phyloP scores from a whole-genome alignment of 208 protist species.

The Wallacemonas sp. region DNA sequence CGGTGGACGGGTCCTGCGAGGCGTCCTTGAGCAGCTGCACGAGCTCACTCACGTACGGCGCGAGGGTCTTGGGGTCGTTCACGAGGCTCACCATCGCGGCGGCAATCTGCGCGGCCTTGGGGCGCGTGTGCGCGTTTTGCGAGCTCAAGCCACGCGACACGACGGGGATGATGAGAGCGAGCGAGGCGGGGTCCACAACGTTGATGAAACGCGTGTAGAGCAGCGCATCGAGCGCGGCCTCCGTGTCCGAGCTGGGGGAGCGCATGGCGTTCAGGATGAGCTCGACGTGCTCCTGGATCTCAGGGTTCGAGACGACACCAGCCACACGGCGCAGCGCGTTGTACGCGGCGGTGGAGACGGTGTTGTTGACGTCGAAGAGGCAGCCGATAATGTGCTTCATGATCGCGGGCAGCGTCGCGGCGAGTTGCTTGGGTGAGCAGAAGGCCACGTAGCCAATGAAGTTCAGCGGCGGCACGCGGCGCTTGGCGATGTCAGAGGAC shows the following conservation, averaged over 20 bases:
- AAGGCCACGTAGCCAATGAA: slow-evolving; percentile 93
- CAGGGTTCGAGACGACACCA: slow-evolving; percentile 88
- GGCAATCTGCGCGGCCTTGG: slow-evolving; percentile 93
- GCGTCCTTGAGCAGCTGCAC: slow-evolving; percentile 84
- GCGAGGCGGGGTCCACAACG: slow-evolving; percentile 89
- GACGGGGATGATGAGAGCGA: slow-evolving; percentile 93
- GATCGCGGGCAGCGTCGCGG: slow-evolving; percentile 86
- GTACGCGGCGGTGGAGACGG: slow-evolving; percentile 77
- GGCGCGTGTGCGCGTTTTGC: slow-evolving; percentile 68
- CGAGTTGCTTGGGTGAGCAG: slow-evolving; percentile 90
- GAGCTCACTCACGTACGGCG: slow-evolving; percentile 86
- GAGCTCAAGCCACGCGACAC: slow-evolving; percentile 79
- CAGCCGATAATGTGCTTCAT: slow-evolving; percentile 87
- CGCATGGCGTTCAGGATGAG: slow-evolving; percentile 88
- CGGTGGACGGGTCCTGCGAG: slow-evolving; percentile 81
- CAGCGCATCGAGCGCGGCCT: slow-evolving; percentile 90
- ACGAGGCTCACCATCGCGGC: slow-evolving; percentile 89
- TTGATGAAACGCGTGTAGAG: slow-evolving; percentile 94
- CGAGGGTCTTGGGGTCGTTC: slow-evolving; percentile 76
- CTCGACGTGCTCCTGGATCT: slow-evolving; percentile 92
- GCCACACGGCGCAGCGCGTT: slow-evolving; percentile 87
- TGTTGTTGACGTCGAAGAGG: slow-evolving; percentile 90
- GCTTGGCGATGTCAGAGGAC: slow-evolving; percentile 78
- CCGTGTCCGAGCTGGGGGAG: slow-evolving; percentile 87
- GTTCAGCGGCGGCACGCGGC: slow-evolving; percentile 80